Conservation (phyloP, 495 filamentous ascomycete genomes). For the Xylaria curta region DNA sequence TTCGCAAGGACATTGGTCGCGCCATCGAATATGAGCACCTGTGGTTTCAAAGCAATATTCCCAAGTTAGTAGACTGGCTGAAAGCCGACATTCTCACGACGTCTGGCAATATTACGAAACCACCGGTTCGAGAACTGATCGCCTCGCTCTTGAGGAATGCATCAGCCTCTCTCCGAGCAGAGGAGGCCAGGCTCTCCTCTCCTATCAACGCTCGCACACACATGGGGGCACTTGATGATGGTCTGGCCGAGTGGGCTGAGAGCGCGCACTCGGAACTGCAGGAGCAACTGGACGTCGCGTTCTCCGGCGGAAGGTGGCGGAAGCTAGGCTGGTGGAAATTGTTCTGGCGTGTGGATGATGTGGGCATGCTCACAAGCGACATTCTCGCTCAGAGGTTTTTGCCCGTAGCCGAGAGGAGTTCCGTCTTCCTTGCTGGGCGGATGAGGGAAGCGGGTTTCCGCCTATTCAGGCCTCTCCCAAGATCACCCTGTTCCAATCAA, state of each 20-base stretch:
- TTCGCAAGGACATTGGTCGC: conserved; percentile 71
- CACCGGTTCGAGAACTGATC: conserved; percentile 68
- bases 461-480: conserved; percentile 33
- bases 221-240: conserved; percentile 58
- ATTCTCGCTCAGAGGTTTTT: conserved; percentile 79
- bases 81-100: conserved; percentile 53
- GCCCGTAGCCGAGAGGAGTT: conserved; percentile 70
- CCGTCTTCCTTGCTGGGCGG: conserved; percentile 82
- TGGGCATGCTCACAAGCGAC: conserved; percentile 78
- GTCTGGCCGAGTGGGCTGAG: conserved; percentile 76
- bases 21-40: conserved; percentile 72
- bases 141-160: conserved; percentile 68
- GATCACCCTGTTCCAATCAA: conserved; percentile 11
- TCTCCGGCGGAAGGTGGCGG: conserved; percentile 71
- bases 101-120: conserved; percentile 57
- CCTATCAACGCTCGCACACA: conserved; percentile 50
- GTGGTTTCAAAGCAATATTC: conserved; percentile 75
- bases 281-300: conserved; percentile 74
- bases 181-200: conserved; percentile 49
- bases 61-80: conserved; percentile 72
- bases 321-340: conserved; percentile 92
- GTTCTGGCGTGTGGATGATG: conserved; percentile 92
- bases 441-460: conserved; percentile 67
- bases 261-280: conserved; percentile 82
- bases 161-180: conserved; percentile 56